These are phyloP conservation scores for Eucalyptus brandiana DNA, from an alignment of 345 rosid species.

Conservation along the genomic window DNA sequence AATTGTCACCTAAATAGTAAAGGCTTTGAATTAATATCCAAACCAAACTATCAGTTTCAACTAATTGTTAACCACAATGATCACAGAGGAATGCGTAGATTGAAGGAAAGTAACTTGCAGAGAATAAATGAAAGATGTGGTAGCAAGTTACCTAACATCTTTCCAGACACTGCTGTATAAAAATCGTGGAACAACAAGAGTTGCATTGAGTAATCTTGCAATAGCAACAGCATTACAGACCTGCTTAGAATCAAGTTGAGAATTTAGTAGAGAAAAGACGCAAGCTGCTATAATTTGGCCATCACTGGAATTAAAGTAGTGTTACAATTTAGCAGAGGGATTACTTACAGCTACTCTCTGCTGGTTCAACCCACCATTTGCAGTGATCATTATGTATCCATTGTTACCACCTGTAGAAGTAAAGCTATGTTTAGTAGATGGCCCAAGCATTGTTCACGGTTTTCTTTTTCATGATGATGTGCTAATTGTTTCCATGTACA, in stretches of 20 bases:
- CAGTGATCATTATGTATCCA: slow-evolving; percentile 87
- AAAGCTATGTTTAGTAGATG: not conserved
- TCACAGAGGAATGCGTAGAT: not conserved
- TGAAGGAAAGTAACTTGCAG: not conserved
- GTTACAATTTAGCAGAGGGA: not conserved
- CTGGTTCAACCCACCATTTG: slow-evolving; percentile 98
- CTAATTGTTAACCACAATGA: not conserved
- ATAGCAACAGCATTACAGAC: slow-evolving; percentile 87
- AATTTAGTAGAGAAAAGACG: not conserved
- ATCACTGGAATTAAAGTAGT: not conserved
- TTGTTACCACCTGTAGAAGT: slow-evolving; percentile 50
- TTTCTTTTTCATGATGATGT: not conserved
- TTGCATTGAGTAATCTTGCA: slow-evolving; percentile 76
- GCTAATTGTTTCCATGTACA: not conserved
- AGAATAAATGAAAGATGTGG: not conserved
- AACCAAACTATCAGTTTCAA: not conserved
- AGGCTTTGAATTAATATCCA: not conserved
- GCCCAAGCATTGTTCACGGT: not conserved
- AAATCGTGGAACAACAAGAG: slow-evolving; percentile 84
- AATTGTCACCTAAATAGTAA: not conserved
- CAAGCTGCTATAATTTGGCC: not conserved
- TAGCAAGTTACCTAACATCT: slow-evolving; percentile 61
- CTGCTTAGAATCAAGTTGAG: slow-evolving; percentile 22
- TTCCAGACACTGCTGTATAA: slow-evolving; percentile 96
- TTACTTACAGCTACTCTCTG: slow-evolving; percentile 91